These are phyloP conservation scores for Protea cynaroides DNA, from an alignment of 164 flowering plant genomes.

Conservation along the genomic window DNA sequence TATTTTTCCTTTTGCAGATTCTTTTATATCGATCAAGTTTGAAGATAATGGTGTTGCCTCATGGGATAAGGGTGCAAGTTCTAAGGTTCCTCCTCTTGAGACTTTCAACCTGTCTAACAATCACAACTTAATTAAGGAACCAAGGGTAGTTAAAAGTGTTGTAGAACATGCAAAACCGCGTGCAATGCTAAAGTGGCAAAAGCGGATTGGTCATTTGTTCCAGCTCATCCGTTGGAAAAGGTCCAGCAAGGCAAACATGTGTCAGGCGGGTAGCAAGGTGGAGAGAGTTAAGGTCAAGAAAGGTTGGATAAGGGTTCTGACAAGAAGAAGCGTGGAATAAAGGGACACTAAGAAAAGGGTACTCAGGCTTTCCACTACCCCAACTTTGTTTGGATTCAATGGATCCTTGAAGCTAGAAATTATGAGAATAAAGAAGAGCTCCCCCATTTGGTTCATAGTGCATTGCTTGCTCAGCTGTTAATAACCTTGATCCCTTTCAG, in stretches of 20 bases:
- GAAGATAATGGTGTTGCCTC: constrained; percentile 72
- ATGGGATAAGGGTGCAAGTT: constrained; percentile 59
- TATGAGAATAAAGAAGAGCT: background rate
- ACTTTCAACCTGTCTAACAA: constrained; percentile 23
- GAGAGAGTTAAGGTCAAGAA: constrained; percentile 53
- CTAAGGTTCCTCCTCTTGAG: constrained; percentile 38
- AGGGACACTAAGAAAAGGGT: constrained; percentile 23
- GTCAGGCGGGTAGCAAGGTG: constrained; percentile 53
- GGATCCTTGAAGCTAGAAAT: constrained; percentile 18
- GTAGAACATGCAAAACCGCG: constrained; percentile 52
- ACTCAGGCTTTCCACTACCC: constrained; percentile 4
- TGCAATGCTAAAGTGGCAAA: constrained; percentile 62
- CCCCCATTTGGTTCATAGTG: too few species aligned
- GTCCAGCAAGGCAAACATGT: constrained; percentile 38
- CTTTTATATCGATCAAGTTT: constrained; percentile 85
- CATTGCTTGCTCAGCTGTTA: too few species aligned
- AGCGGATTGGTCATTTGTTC: constrained; percentile 73
- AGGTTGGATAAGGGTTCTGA: constrained; percentile 68
- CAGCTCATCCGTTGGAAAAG: constrained; percentile 65
- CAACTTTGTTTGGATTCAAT: constrained; percentile 14
- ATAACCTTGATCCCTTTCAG: too few species aligned
- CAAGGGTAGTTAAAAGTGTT: constrained; percentile 36
- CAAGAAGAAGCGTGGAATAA: constrained; percentile 59
- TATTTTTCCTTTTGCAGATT: too few species aligned
- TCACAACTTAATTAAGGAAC: constrained; percentile 26